A percentile compares a stretch with the other conserved stretches of the same genome.
Conservation (phyloP, 495 filamentous ascomycete species). For the Hypoxylon lienhwacheense region DNA sequence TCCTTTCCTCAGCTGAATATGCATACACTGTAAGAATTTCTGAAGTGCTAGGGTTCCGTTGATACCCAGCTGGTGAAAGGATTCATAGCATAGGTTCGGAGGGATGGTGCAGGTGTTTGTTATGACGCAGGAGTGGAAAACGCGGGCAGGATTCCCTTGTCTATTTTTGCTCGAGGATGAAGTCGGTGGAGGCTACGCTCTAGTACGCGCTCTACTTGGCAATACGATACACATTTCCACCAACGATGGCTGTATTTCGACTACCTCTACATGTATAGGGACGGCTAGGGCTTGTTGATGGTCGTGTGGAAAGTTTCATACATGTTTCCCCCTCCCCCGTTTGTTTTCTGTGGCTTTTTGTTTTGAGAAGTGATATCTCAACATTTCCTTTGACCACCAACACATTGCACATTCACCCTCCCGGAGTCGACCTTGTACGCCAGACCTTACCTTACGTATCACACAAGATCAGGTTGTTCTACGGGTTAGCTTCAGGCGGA, state of each 20-base stretch:
- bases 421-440: constrained; percentile 17
- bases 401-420: constrained; percentile 28
- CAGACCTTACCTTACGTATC: constrained; percentile 26
- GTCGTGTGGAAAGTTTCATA: constrained; percentile 39
- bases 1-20: constrained; percentile 39
- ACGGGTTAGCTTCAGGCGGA: constrained; percentile 15
- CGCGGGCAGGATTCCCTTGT: constrained; percentile 36
- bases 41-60: constrained; percentile 33
- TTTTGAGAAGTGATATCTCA: constrained; percentile 38
- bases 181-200: constrained; percentile 34
- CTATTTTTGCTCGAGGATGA: constrained; percentile 32
- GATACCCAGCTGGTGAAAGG: constrained; percentile 38
- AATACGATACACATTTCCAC: constrained; percentile 33
- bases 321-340: constrained; percentile 36
- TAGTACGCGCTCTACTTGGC: constrained; percentile 34
- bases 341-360: constrained; percentile 38
- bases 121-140: constrained; percentile 36
- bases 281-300: constrained; percentile 35
- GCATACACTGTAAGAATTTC: constrained; percentile 33
- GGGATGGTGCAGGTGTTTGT: constrained; percentile 34
- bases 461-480: constrained; percentile 23
- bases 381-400: constrained; percentile 39
- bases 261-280: constrained; percentile 34
- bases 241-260: constrained; percentile 31
- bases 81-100: constrained; percentile 35